phyloP scores from a whole-genome alignment of 1,284 basidiomycete genomes.

The Tremellales sp. region DNA sequence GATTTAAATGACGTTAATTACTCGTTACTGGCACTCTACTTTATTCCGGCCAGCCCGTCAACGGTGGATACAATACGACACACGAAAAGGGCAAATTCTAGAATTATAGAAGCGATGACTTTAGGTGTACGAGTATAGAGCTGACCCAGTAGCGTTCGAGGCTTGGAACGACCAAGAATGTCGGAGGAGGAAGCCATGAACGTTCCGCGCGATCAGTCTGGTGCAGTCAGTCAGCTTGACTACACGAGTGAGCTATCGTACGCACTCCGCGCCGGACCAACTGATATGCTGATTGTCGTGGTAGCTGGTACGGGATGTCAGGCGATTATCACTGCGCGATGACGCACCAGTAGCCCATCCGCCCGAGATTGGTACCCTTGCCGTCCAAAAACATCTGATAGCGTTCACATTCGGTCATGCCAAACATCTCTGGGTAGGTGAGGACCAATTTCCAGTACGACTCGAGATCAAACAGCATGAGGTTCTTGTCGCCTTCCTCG shows the following conservation, averaged over 20 bases:
- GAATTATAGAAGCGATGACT: no score
- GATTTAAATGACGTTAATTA: no score
- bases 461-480: conserved; percentile 19
- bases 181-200: conserved; percentile 7
- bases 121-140: conserved; percentile 1
- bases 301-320: conserved; percentile 1
- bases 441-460: conserved; percentile 11
- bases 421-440: conserved; percentile 18
- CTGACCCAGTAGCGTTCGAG: conserved; percentile 7
- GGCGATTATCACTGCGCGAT: background rate
- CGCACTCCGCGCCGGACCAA: conserved; percentile 9
- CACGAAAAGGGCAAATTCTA: no score
- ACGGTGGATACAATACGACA: no score
- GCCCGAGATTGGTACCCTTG: conserved; percentile 11
- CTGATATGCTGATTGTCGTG: conserved; percentile 12
- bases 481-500: background rate
- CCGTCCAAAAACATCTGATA: conserved; percentile 14
- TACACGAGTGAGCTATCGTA: background rate
- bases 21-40: no score
- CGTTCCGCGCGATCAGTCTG: conserved; percentile 8
- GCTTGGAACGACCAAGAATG: conserved; percentile 5
- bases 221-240: background rate
- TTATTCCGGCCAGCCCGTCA: no score
- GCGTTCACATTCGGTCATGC: conserved; percentile 17
- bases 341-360: conserved; percentile 18